Base-by-base conservation (phyloP, 2,329 filamentous ascomycete species). In the Scytalidium sp. region DNA sequence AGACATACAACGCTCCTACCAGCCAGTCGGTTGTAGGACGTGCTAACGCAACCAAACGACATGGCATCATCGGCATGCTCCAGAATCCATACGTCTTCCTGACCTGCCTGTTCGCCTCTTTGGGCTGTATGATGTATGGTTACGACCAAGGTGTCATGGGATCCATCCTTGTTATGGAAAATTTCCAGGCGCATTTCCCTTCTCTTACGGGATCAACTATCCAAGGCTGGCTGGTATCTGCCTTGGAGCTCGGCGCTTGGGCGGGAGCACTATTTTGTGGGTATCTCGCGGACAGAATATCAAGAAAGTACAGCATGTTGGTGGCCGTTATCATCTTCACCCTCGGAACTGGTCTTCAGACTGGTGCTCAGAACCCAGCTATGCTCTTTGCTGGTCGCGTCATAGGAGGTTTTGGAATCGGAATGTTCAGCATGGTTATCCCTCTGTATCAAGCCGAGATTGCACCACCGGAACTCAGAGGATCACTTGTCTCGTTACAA, bases 401-500 rank as follows among this genome's bases (percentile, higher is more conserved):
- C 36, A 68, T 77, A 45, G 71, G 71, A 15, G 74, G 75, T 50
- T 50, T 76, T 17, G 75, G 73, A 2, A 73, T 76, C 53, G 75
- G 75, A 11, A 71, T 72, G 58, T 72, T 71, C 5, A 73, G 70
- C 2, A 69, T 73, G 43, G 68, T 75, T 20, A 68, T 71, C 25
- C 67, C 67, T 5, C 55, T 68, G 10, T 67, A 67, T 49, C 58
- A 64, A 19, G 59, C 64, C 19, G 64, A 67, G 54, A 60, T 63
- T 4, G 73, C 77, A 2, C 74, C 81, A 15, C 82, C 83, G 1
- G 81, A 87, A 60, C 73, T 85, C 20, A 71, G 83, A 51, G 84
- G 83, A 36, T 75, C 81, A 9, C 71, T 86, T 3, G 81, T 86
- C 15, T 79, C 76, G 5, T 70, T 85, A 17, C 82, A 85, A 48